Percentiles rank a stretch among this genome's conserved stretches.
phyloP scores from a whole-genome alignment of 2,329 filamentous ascomycete species.

The Aspergillus sp. region DNA sequence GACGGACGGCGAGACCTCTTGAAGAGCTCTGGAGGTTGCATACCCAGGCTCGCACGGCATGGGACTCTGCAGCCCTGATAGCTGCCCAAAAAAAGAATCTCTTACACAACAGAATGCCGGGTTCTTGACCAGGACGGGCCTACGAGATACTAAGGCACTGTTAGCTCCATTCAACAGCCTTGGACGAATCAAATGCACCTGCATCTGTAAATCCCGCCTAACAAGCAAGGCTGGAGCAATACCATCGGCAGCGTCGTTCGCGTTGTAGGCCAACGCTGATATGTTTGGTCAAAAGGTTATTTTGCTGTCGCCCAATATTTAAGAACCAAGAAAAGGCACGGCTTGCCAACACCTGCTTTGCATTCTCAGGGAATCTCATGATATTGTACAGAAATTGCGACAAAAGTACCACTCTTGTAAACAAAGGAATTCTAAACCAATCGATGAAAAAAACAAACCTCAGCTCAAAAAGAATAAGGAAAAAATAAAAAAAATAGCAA shows the following conservation, averaged over 20 bases:
- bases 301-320: slow-evolving; percentile 4
- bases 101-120: slow-evolving; percentile 17
- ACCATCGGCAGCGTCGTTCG: slow-evolving; percentile 10
- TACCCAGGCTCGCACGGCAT: slow-evolving; percentile 22
- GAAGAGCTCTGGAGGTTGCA: slow-evolving; percentile 13
- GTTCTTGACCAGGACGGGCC: slow-evolving; percentile 21
- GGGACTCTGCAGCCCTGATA: slow-evolving; percentile 23
- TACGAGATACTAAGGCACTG: slow-evolving; percentile 17
- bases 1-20: slow-evolving; percentile 7
- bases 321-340: neutral
- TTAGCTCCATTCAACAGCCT: slow-evolving; percentile 10
- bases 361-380: slow-evolving; percentile 15
- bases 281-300: slow-evolving; percentile 8
- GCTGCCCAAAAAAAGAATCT: slow-evolving; percentile 25
- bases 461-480: slow-evolving; percentile 18
- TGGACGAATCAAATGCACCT: slow-evolving; percentile 18
- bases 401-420: slow-evolving; percentile 21
- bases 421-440: slow-evolving; percentile 12
- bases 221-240: slow-evolving; percentile 16
- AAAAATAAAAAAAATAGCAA: slow-evolving; percentile 11
- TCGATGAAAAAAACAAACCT: slow-evolving; percentile 3
- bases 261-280: slow-evolving; percentile 3
- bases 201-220: slow-evolving; percentile 15
- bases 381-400: slow-evolving; percentile 17
- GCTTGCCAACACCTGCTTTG: slow-evolving; percentile 15